Conservation (phyloP, 495 filamentous ascomycete species). For the Penicillium macrosclerotiorum region DNA sequence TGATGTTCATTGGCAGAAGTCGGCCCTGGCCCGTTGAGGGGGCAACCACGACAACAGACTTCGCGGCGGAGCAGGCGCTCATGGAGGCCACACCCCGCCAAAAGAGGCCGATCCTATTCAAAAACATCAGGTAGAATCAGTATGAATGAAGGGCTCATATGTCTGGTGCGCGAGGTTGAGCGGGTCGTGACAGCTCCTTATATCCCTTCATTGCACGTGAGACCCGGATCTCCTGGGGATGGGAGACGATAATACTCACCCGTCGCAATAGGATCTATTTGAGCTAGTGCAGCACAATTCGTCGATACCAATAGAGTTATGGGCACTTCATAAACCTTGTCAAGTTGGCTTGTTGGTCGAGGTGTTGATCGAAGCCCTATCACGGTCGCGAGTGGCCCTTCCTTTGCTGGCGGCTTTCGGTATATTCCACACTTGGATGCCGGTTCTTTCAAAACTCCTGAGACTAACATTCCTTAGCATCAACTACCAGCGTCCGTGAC, state of each 20-base stretch:
- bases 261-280: constrained; percentile 36
- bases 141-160: constrained; percentile 16
- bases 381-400: constrained; percentile 39
- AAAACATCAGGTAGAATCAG: too few species aligned
- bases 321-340: constrained; percentile 47
- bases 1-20: background rate
- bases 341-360: constrained; percentile 41
- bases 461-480: constrained; percentile 23
- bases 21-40: constrained; percentile 23
- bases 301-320: constrained; percentile 23
- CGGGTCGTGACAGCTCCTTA: constrained; percentile 43
- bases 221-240: background rate
- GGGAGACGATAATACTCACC: constrained; percentile 1
- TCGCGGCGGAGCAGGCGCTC: background rate
- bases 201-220: constrained; percentile 42
- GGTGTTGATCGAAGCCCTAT: constrained; percentile 43
- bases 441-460: background rate
- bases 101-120: background rate
- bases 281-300: constrained; percentile 21
- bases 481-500: constrained; percentile 33
- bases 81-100: background rate
- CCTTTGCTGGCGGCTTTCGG: constrained; percentile 40
- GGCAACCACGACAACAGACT: constrained; percentile 33
- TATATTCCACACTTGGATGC: constrained; percentile 21
- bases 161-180: constrained; percentile 35